These are phyloP conservation scores for Podaxis rugospora DNA, from an alignment of 768 basidiomycete species.

Conservation along the genomic window DNA sequence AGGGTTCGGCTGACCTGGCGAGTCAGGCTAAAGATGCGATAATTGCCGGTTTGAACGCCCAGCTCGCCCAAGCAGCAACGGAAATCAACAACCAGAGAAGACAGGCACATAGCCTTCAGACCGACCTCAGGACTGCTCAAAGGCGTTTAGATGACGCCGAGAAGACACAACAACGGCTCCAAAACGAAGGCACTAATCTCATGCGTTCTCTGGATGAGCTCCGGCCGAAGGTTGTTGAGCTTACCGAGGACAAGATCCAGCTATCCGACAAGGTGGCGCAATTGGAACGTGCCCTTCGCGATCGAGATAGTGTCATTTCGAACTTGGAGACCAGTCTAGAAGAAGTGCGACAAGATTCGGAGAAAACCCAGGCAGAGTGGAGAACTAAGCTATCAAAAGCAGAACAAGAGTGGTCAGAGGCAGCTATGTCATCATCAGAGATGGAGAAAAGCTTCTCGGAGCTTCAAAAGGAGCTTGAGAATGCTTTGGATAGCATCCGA, in stretches of 20 bases:
- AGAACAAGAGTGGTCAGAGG: slow-evolving; percentile 48
- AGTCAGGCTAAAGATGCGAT: slow-evolving; percentile 40
- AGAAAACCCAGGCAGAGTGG: slow-evolving; percentile 38
- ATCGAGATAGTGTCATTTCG: slow-evolving; percentile 52
- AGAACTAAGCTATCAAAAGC: slow-evolving; percentile 39
- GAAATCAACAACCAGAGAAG: slow-evolving; percentile 50
- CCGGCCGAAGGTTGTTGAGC: slow-evolving; percentile 78
- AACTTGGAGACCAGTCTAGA: slow-evolving; percentile 58
- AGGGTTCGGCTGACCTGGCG: slow-evolving; percentile 43
- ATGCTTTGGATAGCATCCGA: slow-evolving; percentile 46
- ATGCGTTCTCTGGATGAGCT: slow-evolving; percentile 83
- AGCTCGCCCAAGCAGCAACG: slow-evolving; percentile 50
- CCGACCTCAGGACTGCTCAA: slow-evolving; percentile 59
- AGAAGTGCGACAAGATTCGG: slow-evolving; percentile 48
- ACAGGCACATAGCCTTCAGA: slow-evolving; percentile 55
- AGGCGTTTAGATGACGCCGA: slow-evolving; percentile 76
- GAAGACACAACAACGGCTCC: slow-evolving; percentile 64
- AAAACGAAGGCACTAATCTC: slow-evolving; percentile 71
- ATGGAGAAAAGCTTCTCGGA: slow-evolving; percentile 58
- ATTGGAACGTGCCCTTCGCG: slow-evolving; percentile 49
- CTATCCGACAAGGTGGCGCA: slow-evolving; percentile 59
- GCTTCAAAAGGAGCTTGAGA: slow-evolving; percentile 59
- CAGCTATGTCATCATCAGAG: slow-evolving; percentile 49
- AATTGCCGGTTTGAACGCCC: slow-evolving; percentile 52
- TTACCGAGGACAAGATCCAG: slow-evolving; percentile 69